Conservation (phyloP, 2,329 filamentous ascomycete genomes). For the Aspergillus sp. region DNA sequence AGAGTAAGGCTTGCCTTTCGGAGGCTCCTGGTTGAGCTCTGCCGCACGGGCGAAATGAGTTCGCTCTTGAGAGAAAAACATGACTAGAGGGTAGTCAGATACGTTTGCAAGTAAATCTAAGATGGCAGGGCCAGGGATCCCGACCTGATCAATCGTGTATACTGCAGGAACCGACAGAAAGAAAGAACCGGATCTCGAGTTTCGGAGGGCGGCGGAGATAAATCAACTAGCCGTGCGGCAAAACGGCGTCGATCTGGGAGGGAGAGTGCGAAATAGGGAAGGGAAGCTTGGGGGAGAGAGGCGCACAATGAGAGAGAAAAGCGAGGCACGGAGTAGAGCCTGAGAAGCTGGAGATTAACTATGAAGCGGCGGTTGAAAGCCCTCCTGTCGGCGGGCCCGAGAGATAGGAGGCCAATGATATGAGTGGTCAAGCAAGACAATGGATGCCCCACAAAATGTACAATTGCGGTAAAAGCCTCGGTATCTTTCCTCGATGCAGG, state of each 20-base stretch:
- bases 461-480: slow-evolving; percentile 5
- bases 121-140: not conserved
- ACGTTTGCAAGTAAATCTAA: not conserved
- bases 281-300: not conserved
- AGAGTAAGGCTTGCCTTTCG: slow-evolving; percentile 74
- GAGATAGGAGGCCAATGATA: not conserved
- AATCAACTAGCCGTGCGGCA: not conserved
- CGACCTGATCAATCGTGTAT: not conserved
- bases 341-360: not conserved
- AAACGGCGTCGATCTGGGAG: not conserved
- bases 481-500: not conserved
- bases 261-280: not conserved
- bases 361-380: not conserved
- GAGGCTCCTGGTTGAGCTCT: slow-evolving; percentile 63
- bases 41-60: slow-evolving; percentile 37
- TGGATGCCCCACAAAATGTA: too few species aligned
- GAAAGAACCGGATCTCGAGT: not conserved
- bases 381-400: not conserved
- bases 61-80: slow-evolving; percentile 40
- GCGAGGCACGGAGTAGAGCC: not conserved
- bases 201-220: not conserved
- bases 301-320: not conserved
- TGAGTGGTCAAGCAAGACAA: not conserved
- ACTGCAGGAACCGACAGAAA: not conserved
- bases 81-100: slow-evolving; percentile 16